Base-by-base conservation (phyloP, 2,329 filamentous ascomycete species). In the Aspergillus sp. region DNA sequence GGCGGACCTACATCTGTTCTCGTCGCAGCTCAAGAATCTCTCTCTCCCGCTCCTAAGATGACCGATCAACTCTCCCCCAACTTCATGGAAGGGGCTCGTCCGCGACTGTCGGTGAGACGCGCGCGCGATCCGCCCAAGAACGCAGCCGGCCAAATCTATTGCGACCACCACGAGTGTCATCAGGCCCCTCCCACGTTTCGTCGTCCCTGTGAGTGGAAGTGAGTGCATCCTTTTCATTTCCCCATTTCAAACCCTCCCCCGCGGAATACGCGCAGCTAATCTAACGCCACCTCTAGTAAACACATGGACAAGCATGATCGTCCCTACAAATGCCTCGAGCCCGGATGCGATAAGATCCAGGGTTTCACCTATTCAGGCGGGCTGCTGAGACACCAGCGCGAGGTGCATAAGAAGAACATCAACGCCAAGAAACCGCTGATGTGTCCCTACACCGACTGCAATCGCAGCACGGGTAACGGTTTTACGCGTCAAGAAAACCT, bases 291-390 rank as follows among this genome's bases (percentile, higher is more conserved):
- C 20, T 39, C 31, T 62, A 96, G 92, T 73, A 97, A 98, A 79
- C 94, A 98, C 74, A 97, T 97, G 93, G 94, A 98, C 78, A 96
- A 96, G 75, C 94, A 98, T 74, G 92, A 96, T 67, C 85, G 94
- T 12, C 94, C 94, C 1, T 98, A 97, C 73, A 90, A 92, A 69
- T 98, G 94, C 75, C 83, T 81, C 22, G 87, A 89, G 49, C 83
- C 86, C n/a, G 90, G 90, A 42, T 97, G 94, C 76, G 91, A 94
- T 70, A 96, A 96, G 70, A 84, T 96, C 0, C 90, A 91, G 55
- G 94, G 94, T 1, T 98, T 98, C 75, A 98, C 94, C 1, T 98
- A 98, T 73, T 94, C 91, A 0, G 94, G 94, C 16, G 94, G 94
- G 3, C 85, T 98, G 0, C 79, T 96, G 18, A 85, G 94, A 50